Evolutionary conservation across 495 filamentous ascomycete species (phyloP).

Genomic region (Barbatosphaeria neglecta): DNA sequence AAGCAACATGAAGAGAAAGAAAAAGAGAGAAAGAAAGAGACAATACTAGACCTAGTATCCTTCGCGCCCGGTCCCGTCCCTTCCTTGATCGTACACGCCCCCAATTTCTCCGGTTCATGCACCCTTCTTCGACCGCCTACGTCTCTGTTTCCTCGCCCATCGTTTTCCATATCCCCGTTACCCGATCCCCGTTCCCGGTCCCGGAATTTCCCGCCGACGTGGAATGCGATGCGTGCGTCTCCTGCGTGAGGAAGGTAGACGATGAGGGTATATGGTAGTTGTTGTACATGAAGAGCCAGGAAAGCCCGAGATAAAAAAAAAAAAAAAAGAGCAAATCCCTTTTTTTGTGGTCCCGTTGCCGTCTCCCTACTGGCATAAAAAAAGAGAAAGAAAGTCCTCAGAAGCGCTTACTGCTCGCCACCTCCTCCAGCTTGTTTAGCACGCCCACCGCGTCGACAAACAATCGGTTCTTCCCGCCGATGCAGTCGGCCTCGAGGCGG

Average conservation of each 20-base stretch:
- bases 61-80: constrained; percentile 4
- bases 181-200: too few relatives aligned
- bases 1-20: neutral
- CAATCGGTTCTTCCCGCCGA: constrained; percentile 24
- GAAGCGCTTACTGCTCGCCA: constrained; percentile 22
- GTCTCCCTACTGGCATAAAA: too few relatives aligned
- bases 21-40: constrained; percentile 4
- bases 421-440: constrained; percentile 31
- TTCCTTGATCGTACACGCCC: too few relatives aligned
- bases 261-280: too few relatives aligned
- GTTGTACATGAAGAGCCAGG: too few relatives aligned
- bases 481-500: constrained; percentile 26
- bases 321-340: neutral
- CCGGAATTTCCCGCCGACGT: too few relatives aligned
- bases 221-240: too few relatives aligned
- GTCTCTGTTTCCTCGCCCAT: too few relatives aligned
- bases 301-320: neutral
- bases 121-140: too few relatives aligned
- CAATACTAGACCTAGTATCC: constrained; percentile 2
- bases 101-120: too few relatives aligned
- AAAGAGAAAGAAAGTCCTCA: constrained; percentile 4
- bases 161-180: too few relatives aligned
- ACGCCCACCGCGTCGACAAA: constrained; percentile 33
- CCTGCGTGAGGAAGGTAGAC: too few relatives aligned
- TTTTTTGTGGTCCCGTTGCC: neutral